Percentiles rank a stretch among this genome's conserved stretches.
Conservation (phyloP, 331 rosid genomes). For the Telfairia occidentalis region DNA sequence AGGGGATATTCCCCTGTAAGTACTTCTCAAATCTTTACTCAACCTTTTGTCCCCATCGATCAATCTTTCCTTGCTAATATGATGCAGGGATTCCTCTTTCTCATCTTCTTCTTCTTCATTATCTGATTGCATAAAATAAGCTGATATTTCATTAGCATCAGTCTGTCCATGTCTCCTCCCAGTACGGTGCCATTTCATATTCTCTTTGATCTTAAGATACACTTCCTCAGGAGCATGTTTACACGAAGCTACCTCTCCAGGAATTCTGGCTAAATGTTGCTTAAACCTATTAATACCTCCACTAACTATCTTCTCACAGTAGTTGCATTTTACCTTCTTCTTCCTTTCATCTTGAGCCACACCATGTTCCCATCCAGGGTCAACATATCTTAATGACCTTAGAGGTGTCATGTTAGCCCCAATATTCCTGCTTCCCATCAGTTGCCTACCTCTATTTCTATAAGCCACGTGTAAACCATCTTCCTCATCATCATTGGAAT, state of each 20-base stretch:
- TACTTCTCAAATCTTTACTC: constrained; percentile 43
- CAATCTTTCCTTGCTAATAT: constrained; percentile 45
- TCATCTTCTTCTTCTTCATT: constrained; percentile 68
- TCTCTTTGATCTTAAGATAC: constrained; percentile 71
- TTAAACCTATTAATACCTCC: constrained; percentile 95
- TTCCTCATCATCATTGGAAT: constrained; percentile 64
- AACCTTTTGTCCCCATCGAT: constrained; percentile 50
- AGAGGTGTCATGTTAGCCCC: constrained; percentile 53
- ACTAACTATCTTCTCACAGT: constrained; percentile 83
- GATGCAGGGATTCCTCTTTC: constrained; percentile 42
- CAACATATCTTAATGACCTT: constrained; percentile 81
- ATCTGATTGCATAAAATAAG: constrained; percentile 57
- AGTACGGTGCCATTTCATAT: constrained; percentile 98
- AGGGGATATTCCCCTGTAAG: constrained; percentile 45
- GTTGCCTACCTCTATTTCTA: constrained; percentile 77
- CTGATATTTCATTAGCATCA: constrained; percentile 45
- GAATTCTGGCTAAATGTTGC: constrained; percentile 95
- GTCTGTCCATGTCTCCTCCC: constrained; percentile 75
- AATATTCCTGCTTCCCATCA: constrained; percentile 48
- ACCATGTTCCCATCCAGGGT: constrained; percentile 98
- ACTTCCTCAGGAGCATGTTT: constrained; percentile 91
- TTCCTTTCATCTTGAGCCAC: constrained; percentile 95
- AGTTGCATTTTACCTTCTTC: constrained; percentile 89
- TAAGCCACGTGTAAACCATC: constrained; percentile 49
- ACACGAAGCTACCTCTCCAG: constrained; percentile 98